phyloP scores from a whole-genome alignment of 2,329 filamentous ascomycete species.

The Xylariaceae sp. region DNA sequence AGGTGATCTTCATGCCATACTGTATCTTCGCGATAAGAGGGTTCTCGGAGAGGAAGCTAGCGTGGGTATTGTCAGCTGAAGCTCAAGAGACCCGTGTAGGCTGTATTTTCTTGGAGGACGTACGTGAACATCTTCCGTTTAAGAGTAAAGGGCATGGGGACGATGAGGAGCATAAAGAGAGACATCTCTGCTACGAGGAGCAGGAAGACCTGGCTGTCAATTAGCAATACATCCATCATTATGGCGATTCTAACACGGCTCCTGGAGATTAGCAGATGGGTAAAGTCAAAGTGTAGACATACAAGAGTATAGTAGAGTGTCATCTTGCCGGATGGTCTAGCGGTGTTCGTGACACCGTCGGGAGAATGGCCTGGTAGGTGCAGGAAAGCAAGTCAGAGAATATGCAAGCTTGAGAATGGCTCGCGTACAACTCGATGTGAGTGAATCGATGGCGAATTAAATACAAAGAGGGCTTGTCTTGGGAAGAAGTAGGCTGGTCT shows the following conservation, averaged over 20 bases:
- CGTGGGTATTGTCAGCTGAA: not conserved
- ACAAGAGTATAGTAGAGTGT: slow-evolving; percentile 56
- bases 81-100: slow-evolving; percentile 9
- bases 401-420: slow-evolving; percentile 6
- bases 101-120: slow-evolving; percentile 30
- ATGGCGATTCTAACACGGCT: not conserved
- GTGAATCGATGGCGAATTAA: slow-evolving; percentile 11
- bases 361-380: not conserved
- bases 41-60: slow-evolving; percentile 90
- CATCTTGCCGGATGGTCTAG: slow-evolving; percentile 41
- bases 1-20: slow-evolving; percentile 98
- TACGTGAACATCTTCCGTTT: slow-evolving; percentile 83
- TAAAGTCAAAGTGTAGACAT: slow-evolving; percentile 34
- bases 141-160: slow-evolving; percentile 85
- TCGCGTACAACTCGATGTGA: slow-evolving; percentile 4
- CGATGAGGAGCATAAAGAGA: slow-evolving; percentile 76
- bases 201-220: slow-evolving; percentile 69
- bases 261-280: not conserved
- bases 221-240: slow-evolving; percentile 30
- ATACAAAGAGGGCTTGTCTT: slow-evolving; percentile 1
- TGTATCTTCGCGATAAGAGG: slow-evolving; percentile 85
- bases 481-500: not conserved
- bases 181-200: slow-evolving; percentile 82
- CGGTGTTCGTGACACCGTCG: not conserved
- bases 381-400: not conserved